Evolutionary conservation across 306 rosid species (phyloP).

Genomic region (Prunus persica): Prunus_persica_NCBIv2 NC_034011.1:26547001-26547500

Average conservation of each 20-base stretch:
- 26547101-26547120: conserved; percentile 41
- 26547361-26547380: conserved; percentile 98
- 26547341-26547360: conserved; percentile 91
- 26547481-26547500: conserved; percentile 4
- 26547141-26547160: neutral
- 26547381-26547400: conserved; percentile 90
- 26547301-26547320: conserved; percentile 92
- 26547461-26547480: conserved; percentile 10
- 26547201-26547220: conserved; percentile 68
- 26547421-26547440: conserved; percentile 43
- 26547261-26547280: conserved; percentile 71
- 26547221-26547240: conserved; percentile 95
- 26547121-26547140: conserved; percentile 52
- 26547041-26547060: neutral
- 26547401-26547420: conserved; percentile 95
- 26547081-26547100: conserved; percentile 40
- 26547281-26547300: conserved; percentile 74
- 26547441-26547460: conserved; percentile 3
- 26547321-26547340: conserved; percentile 84
- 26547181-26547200: conserved; percentile 56
- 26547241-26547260: conserved; percentile 85
- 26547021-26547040: neutral
- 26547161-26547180: neutral
- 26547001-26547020: conserved; percentile 11
- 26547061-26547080: conserved; percentile 25